Conservation (phyloP, 139 green algal species). For the Picochlorum sp. region DNA sequence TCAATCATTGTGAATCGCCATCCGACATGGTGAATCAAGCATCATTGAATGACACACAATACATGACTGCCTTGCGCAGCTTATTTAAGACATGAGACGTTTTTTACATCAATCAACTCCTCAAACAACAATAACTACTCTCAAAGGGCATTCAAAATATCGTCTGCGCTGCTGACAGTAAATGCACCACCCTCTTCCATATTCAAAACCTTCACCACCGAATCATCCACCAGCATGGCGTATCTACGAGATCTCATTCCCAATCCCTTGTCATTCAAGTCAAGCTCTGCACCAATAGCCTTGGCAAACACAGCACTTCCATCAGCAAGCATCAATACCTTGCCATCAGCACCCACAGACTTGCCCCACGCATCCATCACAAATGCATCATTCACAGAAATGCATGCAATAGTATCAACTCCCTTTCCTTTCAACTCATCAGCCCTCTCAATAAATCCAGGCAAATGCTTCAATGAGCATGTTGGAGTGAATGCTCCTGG, state of each 20-base stretch:
- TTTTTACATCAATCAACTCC: neutral
- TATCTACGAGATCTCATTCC: slow-evolving; percentile 76
- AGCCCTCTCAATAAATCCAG: slow-evolving; percentile 83
- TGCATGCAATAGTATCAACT: slow-evolving; percentile 87
- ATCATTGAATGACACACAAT: no score
- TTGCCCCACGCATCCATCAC: slow-evolving; percentile 96
- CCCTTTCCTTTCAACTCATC: slow-evolving; percentile 88
- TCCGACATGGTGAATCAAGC: no score
- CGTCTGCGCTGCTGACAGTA: slow-evolving; percentile 81
- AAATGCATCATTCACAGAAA: slow-evolving; percentile 96
- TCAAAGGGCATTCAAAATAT: slow-evolving; percentile 63
- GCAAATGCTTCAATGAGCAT: slow-evolving; percentile 86
- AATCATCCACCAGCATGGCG: slow-evolving; percentile 86
- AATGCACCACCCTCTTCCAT: slow-evolving; percentile 97
- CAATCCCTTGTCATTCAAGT: slow-evolving; percentile 90
- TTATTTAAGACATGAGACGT: no score
- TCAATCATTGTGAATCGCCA: no score
- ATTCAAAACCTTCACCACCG: slow-evolving; percentile 64
- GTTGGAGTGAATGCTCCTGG: slow-evolving; percentile 88
- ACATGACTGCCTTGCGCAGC: no score
- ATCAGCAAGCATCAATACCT: slow-evolving; percentile 93
- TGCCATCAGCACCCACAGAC: slow-evolving; percentile 61
- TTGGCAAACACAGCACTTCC: slow-evolving; percentile 76
- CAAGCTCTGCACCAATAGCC: slow-evolving; percentile 75
- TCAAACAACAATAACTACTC: neutral